A percentile compares a stretch with the other conserved stretches of the same genome.
phyloP scores from a whole-genome alignment of 2,329 filamentous ascomycete species.

The Orbilia brochopaga region DNA sequence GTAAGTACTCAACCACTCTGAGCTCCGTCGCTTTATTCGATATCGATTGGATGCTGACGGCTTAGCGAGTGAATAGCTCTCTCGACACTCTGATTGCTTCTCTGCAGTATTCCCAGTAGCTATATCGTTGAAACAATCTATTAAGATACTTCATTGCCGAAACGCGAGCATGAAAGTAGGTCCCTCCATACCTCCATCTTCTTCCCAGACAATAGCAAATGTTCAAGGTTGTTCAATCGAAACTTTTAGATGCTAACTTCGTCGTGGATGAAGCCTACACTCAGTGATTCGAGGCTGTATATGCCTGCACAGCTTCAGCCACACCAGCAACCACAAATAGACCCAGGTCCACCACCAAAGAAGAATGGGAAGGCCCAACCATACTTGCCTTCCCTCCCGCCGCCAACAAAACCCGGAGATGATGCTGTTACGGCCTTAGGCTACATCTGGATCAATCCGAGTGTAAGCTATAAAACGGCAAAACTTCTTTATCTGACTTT shows the following conservation, averaged over 20 bases:
- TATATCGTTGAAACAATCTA: not conserved
- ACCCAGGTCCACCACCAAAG: not conserved
- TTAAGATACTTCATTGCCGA: too few relatives aligned
- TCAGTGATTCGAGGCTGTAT: conserved; percentile 7
- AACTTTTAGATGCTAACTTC: conserved; percentile 3
- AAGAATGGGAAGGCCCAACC: too few relatives aligned
- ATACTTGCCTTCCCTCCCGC: conserved; percentile 19
- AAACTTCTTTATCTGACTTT: conserved; percentile 32
- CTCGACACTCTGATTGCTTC: not conserved
- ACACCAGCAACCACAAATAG: not conserved
- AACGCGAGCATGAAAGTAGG: conserved; percentile 20
- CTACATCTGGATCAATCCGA: conserved; percentile 26
- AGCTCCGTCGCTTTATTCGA: not conserved
- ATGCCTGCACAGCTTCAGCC: conserved; percentile 6
- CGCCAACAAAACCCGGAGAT: conserved; percentile 20
- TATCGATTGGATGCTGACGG: not conserved
- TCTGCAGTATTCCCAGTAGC: not conserved
- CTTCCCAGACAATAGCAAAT: not conserved
- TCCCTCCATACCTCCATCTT: not conserved
- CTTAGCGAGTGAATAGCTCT: not conserved
- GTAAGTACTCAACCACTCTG: not conserved
- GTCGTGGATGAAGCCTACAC: conserved; percentile 2
- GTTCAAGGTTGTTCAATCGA: not conserved
- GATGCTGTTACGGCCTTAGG: conserved; percentile 14
- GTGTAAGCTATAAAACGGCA: conserved; percentile 13